Evolutionary conservation across 2,329 filamentous ascomycete genomes (phyloP).

Genomic region (Helotiales sp.): DNA sequence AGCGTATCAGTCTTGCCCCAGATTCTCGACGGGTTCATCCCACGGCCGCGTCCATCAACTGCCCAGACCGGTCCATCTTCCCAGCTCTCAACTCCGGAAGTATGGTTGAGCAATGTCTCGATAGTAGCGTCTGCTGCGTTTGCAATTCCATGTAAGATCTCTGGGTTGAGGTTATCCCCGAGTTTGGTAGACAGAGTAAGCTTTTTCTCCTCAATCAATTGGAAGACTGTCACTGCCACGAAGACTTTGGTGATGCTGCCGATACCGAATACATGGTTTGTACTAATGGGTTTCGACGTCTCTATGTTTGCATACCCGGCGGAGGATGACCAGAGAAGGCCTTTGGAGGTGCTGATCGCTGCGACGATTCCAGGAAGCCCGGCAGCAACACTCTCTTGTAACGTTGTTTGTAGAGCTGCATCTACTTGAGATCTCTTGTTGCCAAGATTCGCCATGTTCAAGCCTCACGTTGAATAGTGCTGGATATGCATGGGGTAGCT

Average conservation of each 20-base stretch:
- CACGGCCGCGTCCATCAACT: background rate
- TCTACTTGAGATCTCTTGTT: background rate
- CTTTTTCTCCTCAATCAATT: constrained; percentile 23
- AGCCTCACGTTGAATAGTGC: background rate
- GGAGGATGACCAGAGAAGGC: constrained; percentile 19
- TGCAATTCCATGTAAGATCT: constrained; percentile 9
- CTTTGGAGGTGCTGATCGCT: constrained; percentile 21
- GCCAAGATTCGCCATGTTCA: background rate
- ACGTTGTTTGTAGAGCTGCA: constrained; percentile 7
- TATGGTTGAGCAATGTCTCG: constrained; percentile 20
- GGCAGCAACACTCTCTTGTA: constrained; percentile 10
- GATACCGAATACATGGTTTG: constrained; percentile 21
- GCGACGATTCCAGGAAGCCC: constrained; percentile 26
- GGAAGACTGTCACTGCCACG: constrained; percentile 22
- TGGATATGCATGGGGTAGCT: background rate
- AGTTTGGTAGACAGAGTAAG: constrained; percentile 18
- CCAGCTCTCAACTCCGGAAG: constrained; percentile 24
- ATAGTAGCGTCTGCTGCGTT: constrained; percentile 22
- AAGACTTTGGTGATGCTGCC: constrained; percentile 33
- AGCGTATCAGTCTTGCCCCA: background rate
- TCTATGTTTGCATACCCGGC: constrained; percentile 12
- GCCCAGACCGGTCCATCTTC: constrained; percentile 19
- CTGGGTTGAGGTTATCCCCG: background rate
- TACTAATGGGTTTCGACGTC: background rate
- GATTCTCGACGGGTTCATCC: background rate